These are phyloP conservation scores for Neurospora sp. DNA, from an alignment of 2,329 filamentous ascomycete genomes.

Conservation along the genomic window DNA sequence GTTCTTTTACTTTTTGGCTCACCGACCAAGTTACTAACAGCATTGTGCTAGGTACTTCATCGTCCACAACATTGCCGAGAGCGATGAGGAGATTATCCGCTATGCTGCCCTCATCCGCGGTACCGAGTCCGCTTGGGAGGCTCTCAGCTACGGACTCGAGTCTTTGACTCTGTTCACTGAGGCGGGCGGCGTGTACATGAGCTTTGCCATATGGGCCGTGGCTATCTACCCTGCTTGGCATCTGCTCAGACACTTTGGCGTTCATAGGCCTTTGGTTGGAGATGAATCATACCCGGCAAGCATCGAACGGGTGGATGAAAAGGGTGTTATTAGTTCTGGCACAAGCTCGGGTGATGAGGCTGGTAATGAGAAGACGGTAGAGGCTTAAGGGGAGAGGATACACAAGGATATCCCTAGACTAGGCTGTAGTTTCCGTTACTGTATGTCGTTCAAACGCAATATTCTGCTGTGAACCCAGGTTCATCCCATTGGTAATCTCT, in stretches of 20 bases:
- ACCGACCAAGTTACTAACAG: too few relatives aligned
- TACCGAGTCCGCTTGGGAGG: conserved; percentile 64
- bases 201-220: conserved; percentile 58
- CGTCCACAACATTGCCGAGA: conserved; percentile 52
- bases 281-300: neutral
- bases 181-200: conserved; percentile 59
- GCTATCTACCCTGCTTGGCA: conserved; percentile 57
- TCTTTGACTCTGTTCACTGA: conserved; percentile 52
- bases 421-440: too few relatives aligned
- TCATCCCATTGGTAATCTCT: too few relatives aligned
- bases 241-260: conserved; percentile 48
- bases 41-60: conserved; percentile 47
- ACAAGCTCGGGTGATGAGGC: neutral
- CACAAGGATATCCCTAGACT: too few relatives aligned
- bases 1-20: too few relatives aligned
- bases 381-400: neutral
- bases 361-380: neutral
- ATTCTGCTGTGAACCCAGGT: too few relatives aligned
- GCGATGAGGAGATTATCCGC: conserved; percentile 54
- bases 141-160: conserved; percentile 59
- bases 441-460: too few relatives aligned
- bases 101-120: conserved; percentile 58
- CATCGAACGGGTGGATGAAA: neutral
- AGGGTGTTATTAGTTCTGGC: neutral
- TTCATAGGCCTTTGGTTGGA: neutral